Base-by-base conservation (phyloP, 2,329 filamentous ascomycete species). In the Sporothrix brunneoviolacea region DNA sequence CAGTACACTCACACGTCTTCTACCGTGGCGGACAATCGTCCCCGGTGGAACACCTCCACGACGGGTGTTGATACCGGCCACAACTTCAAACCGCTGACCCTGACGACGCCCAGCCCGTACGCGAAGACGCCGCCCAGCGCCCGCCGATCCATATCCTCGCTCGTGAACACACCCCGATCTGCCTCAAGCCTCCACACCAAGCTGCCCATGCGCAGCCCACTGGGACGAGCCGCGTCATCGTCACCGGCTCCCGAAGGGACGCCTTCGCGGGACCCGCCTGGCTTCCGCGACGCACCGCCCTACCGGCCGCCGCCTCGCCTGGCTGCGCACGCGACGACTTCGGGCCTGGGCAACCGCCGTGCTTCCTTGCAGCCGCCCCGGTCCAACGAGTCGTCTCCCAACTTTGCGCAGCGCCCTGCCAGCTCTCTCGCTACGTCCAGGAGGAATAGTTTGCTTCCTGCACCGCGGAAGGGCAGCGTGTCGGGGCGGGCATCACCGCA, bases 21-120 rank as follows among this genome's bases (percentile, higher is more conserved):
- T 5, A 5, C 24, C 24, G 24, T 28, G 6, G 19, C 12, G 30
- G 63, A 76, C 51, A 72, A 77, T 51, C 80, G 84, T 45, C 88
- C 88, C 4, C 77, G 82, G 52, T 93, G 88, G 88, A 91, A 83
- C 61, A 62, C 61, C 10, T 86, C 82, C 27, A 79, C 82, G 6
- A 88, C 69, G 7, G 76, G 82, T 54, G 70, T 82, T n/a, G 75
- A 84, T 28, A 77, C 79, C n/a, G 82, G 83, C 22, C 82, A 86
- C 64, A 80, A 80, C 62, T 85, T 82, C 67, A 84, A 80, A 59
- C 79, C 83, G 10, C 66, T 84, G 10, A 78, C 67, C 32, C 66
- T 80, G 39, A 82, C 78, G 7, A 79, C 79, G 1, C 79, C 81
- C 0, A 82, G 76, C 54, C 75, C 80, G 0, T 79, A 79, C 54